Base-by-base conservation (phyloP, 2,329 filamentous ascomycete species). In the Claviceps maximensis region DNA sequence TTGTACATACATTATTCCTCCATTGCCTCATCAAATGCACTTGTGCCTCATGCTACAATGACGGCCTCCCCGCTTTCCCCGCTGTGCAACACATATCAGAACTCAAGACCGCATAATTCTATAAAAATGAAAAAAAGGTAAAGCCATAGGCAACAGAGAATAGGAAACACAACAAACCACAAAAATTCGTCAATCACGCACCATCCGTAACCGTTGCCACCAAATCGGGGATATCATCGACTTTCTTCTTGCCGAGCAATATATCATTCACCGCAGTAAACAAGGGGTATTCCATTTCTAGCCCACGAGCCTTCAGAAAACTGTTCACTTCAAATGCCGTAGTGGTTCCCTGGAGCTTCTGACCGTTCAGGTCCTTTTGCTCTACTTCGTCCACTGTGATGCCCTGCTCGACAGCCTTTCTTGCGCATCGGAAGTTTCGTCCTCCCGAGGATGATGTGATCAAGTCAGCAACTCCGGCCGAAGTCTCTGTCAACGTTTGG, bases 401-500 rank as follows among this genome's bases (percentile, higher is more conserved):
- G 31, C 86, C 84, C 63, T 85, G 82, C 73, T 90, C 80, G 33
- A 95, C 81, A 27, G 87, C 84, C 74, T 90, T 83, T 76, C 86
- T 94, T 49, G 93, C 91, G 68, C 91, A 97, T 54, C 87, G 83
- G 74, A 93, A 95, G 72, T 98, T 98, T 56, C 93, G 81, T 13
- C 93, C 93, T 57, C 89, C 89, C 51, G 83, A 87, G 71, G 89
- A 97, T 53, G 86, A 93, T 1, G 93, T 97, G 65, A 98, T 95
- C 59, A 98, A 73, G 70, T 98, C 93, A 29, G 93, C 93, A 41
- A 97, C 89, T 59, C 93, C 93, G 25, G 89, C 90, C 61, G 87
- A 94, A 67, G 96, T 89, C 66, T 96, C 89, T n/a, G 91, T 97
- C 67, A 98, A 97, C 0, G 93, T 98, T 54, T 79, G 81, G 10